These are phyloP conservation scores for Helianthus tuberosus DNA, from an alignment of 129 eudicot species.

Conservation along the genomic window DNA sequence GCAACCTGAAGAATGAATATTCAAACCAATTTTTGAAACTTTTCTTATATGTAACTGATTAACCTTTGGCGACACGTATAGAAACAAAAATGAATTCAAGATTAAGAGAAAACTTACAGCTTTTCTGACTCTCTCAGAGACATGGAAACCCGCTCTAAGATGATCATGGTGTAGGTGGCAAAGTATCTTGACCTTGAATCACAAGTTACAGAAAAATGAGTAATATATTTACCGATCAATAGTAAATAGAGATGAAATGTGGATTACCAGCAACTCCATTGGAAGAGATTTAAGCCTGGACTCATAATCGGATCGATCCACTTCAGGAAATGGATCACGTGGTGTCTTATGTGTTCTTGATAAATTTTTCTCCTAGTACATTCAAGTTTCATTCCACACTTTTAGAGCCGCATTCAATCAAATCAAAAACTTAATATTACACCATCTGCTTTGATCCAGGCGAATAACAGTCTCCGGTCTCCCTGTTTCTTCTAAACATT, in stretches of 20 bases:
- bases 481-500: too few relatives aligned
- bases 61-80: too few relatives aligned
- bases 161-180: slow-evolving; percentile 96
- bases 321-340: slow-evolving; percentile 30
- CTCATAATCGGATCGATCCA: slow-evolving; percentile 39
- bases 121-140: slow-evolving; percentile 79
- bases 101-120: slow-evolving; percentile 71
- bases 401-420: too few relatives aligned
- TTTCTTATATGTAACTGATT: too few relatives aligned
- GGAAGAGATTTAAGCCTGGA: slow-evolving; percentile 94
- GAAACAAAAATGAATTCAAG: too few relatives aligned
- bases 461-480: too few relatives aligned
- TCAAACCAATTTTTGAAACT: too few relatives aligned
- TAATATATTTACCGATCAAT: slow-evolving; percentile 12
- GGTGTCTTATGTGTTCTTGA: slow-evolving; percentile 75
- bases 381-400: too few relatives aligned
- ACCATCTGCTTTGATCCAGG: too few relatives aligned
- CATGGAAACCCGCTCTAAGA: slow-evolving; percentile 89
- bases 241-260: not conserved
- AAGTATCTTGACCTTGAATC: slow-evolving; percentile 70
- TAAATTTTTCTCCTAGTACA: slow-evolving; percentile 39
- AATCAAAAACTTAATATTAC: too few relatives aligned
- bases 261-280: slow-evolving; percentile 76
- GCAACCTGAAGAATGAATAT: too few relatives aligned
- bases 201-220: slow-evolving; percentile 15